phyloP scores from a whole-genome alignment of 2,329 filamentous ascomycete genomes.

The Ascochyta viciae-villosae region DNA sequence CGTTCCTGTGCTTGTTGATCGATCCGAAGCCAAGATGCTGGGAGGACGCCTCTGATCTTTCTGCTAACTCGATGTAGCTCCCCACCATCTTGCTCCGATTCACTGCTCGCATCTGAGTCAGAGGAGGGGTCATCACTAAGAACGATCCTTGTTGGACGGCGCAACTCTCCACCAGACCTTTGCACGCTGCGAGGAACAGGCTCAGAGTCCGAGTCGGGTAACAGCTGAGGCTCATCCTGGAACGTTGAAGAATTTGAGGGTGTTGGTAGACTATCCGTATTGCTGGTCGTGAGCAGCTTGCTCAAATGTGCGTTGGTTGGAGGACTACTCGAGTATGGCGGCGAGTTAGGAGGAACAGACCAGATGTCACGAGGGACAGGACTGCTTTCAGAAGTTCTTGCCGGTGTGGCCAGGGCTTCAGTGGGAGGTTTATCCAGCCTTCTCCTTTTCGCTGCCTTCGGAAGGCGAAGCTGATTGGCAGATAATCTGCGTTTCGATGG shows the following conservation, averaged over 20 bases:
- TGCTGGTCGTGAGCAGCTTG: conserved; percentile 8
- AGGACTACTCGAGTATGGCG: conserved; percentile 48
- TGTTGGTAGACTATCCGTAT: conserved; percentile 35
- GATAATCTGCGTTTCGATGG: conserved; percentile 13
- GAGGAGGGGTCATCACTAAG: conserved; percentile 32
- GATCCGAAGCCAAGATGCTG: conserved; percentile 59
- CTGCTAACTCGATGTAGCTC: conserved; percentile 47
- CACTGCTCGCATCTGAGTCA: conserved; percentile 27
- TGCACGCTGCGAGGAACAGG: conserved; percentile 21
- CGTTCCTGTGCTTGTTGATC: conserved; percentile 50
- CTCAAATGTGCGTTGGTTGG: conserved; percentile 13
- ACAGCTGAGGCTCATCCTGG: conserved; percentile 22
- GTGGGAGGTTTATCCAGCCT: conserved; percentile 26
- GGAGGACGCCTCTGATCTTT: conserved; percentile 57
- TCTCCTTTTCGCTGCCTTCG: conserved; percentile 29
- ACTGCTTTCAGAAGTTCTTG: conserved; percentile 19
- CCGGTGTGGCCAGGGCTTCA: conserved; percentile 15
- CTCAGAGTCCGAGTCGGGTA: conserved; percentile 33
- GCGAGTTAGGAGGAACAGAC: conserved; percentile 53
- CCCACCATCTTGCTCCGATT: conserved; percentile 41
- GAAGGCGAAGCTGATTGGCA: conserved; percentile 24
- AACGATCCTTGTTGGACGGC: conserved; percentile 23
- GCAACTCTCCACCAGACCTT: conserved; percentile 19
- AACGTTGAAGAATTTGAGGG: conserved; percentile 43
- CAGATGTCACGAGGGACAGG: conserved; percentile 37